Evolutionary conservation across 2,329 filamentous ascomycete genomes (phyloP).

Genomic region (Cordyceps militaris): DNA sequence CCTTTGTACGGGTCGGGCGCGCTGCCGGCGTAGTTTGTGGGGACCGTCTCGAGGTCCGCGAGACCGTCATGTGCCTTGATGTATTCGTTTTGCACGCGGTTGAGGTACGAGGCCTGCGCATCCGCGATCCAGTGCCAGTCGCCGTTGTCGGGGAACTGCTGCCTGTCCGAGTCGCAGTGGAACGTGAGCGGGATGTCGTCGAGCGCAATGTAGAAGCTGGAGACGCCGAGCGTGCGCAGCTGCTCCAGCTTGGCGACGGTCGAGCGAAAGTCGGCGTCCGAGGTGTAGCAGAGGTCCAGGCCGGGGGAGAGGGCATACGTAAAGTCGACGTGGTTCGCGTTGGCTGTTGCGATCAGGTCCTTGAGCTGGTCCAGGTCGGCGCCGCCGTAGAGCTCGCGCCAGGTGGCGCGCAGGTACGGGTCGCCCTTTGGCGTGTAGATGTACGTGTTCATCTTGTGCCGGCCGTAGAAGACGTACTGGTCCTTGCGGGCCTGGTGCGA

Average conservation of each 20-base stretch:
- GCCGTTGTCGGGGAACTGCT: conserved; percentile 5
- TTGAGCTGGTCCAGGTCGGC: conserved; percentile 13
- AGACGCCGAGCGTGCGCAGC: conserved; percentile 14
- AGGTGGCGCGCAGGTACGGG: conserved; percentile 7
- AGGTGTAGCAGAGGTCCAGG: conserved; percentile 15
- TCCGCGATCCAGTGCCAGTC: conserved; percentile 12
- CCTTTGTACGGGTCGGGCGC: conserved; percentile 12
- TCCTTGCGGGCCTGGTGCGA: conserved; percentile 16
- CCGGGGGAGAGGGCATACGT: conserved; percentile 16
- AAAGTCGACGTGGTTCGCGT: conserved; percentile 16
- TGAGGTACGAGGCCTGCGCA: conserved; percentile 14
- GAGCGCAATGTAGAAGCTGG: conserved; percentile 16
- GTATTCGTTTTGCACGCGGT: conserved; percentile 15
- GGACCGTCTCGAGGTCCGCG: conserved; percentile 14
- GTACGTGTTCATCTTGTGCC: conserved; percentile 17
- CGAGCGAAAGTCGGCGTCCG: conserved; percentile 14
- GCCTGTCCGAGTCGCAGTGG: conserved; percentile 13
- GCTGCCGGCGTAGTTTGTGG: conserved; percentile 15
- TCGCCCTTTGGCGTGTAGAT: conserved; percentile 16
- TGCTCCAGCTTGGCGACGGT: conserved; percentile 16
- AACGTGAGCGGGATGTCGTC: conserved; percentile 15
- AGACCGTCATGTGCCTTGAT: conserved; percentile 12
- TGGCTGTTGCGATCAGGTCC: conserved; percentile 15
- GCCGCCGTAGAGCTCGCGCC: conserved; percentile 14
- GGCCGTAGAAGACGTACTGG: conserved; percentile 15